Evolutionary conservation across 371 early-diverging fungal species (phyloP).

Genomic region (Dinochytrium kinnereticum): DNA sequence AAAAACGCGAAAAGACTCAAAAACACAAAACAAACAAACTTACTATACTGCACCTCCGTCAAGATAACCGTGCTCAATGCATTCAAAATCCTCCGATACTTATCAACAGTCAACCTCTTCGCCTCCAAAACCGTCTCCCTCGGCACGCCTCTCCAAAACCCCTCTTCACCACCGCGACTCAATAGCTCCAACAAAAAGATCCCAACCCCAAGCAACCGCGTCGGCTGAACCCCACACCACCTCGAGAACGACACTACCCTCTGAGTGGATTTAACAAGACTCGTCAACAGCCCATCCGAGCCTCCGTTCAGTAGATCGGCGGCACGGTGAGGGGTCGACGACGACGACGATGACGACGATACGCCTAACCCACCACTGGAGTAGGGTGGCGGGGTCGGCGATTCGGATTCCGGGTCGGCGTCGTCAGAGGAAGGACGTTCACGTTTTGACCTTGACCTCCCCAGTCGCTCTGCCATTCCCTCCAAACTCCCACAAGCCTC

Average conservation of each 20-base stretch:
- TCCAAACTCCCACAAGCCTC: slow-evolving; percentile 22
- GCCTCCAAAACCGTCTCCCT: slow-evolving; percentile 11
- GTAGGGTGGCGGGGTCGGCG: slow-evolving; percentile 3
- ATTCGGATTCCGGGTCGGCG: background rate
- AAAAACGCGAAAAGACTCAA: no score
- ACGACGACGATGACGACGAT: background rate
- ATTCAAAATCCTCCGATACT: slow-evolving; percentile 35
- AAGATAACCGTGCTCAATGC: slow-evolving; percentile 36
- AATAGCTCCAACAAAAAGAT: slow-evolving; percentile 29
- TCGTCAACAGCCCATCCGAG: slow-evolving; percentile 10
- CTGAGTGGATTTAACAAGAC: slow-evolving; percentile 25
- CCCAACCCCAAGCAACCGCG: slow-evolving; percentile 14
- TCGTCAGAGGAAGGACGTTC: background rate
- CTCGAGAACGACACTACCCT: slow-evolving; percentile 16
- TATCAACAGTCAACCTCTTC: slow-evolving; percentile 17
- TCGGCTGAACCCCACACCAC: slow-evolving; percentile 16
- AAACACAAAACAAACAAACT: slow-evolving; percentile 4
- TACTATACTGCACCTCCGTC: slow-evolving; percentile 44
- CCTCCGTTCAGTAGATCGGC: background rate
- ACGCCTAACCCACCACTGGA: background rate
- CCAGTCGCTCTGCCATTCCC: slow-evolving; percentile 56
- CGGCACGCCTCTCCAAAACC: slow-evolving; percentile 13
- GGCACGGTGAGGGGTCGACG: background rate
- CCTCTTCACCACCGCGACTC: slow-evolving; percentile 5
- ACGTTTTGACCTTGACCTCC: background rate